These are phyloP conservation scores for Setaria italica DNA, from an alignment of 202 grass and related monocot species.

Conservation along the genomic window DNA sequence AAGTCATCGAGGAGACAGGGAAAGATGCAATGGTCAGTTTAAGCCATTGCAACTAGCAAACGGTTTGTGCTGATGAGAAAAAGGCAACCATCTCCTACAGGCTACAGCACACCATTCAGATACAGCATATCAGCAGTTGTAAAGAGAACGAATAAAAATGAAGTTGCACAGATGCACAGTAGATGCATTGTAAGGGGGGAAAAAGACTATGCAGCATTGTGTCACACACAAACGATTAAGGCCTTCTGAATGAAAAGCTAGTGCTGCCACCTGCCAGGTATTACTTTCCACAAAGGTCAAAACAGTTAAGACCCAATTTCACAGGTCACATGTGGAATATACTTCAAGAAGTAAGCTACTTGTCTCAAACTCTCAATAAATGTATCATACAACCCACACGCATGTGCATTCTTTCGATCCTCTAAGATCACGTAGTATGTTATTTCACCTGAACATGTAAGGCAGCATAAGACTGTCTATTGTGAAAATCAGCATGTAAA, in stretches of 20 bases:
- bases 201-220: not conserved
- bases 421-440: conserved; percentile 11
- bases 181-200: not conserved
- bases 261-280: not conserved
- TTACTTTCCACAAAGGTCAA: not conserved
- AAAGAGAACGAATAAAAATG: not conserved
- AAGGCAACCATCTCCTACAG: not conserved
- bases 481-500: not conserved
- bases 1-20: not conserved
- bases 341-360: conserved; percentile 25
- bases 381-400: not conserved
- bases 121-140: not conserved
- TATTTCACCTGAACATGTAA: conserved; percentile 1
- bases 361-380: not conserved
- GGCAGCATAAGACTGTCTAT: not conserved
- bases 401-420: not conserved
- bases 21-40: not conserved
- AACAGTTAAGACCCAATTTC: not conserved
- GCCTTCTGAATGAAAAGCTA: not conserved
- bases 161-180: not conserved
- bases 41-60: not conserved
- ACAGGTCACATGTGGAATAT: not conserved
- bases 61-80: not conserved
- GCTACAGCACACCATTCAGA: not conserved
- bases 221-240: not conserved